Evolutionary conservation across 2,329 filamentous ascomycete species (phyloP).

Genomic region (Parafenestella ontariensis): DNA sequence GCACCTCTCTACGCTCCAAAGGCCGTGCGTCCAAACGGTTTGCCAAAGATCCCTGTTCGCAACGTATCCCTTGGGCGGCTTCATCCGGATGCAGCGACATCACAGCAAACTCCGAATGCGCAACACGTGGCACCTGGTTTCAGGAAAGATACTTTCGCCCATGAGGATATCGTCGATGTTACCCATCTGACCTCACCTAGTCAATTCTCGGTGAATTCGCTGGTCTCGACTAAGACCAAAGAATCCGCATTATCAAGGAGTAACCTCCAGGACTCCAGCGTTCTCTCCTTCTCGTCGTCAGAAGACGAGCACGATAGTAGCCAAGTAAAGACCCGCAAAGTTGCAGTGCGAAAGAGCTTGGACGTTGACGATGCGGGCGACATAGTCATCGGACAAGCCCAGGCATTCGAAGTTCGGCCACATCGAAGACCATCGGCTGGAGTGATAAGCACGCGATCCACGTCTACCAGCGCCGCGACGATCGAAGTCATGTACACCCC

Average conservation of each 20-base stretch:
- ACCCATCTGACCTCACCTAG: constrained; percentile 39
- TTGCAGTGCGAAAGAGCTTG: constrained; percentile 42
- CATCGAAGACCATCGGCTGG: constrained; percentile 36
- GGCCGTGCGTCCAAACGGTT: constrained; percentile 11
- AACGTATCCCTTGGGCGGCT: constrained; percentile 28
- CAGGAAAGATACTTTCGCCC: constrained; percentile 28
- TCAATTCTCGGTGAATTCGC: constrained; percentile 35
- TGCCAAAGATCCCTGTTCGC: constrained; percentile 18
- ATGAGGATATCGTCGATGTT: constrained; percentile 30
- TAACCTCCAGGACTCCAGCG: constrained; percentile 49
- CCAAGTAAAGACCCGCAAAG: constrained; percentile 14
- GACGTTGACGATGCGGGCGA: constrained; percentile 45
- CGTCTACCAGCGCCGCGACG: constrained; percentile 45
- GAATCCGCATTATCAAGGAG: constrained; percentile 39
- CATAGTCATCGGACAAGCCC: constrained; percentile 47
- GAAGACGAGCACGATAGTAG: constrained; percentile 43
- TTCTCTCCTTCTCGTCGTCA: constrained; percentile 51
- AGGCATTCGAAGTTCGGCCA: constrained; percentile 45
- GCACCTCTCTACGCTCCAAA: constrained; percentile 20
- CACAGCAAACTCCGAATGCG: constrained; percentile 16
- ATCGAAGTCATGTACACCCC: constrained; percentile 51
- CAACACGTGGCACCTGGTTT: constrained; percentile 18
- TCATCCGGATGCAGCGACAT: constrained; percentile 9
- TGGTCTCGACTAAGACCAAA: constrained; percentile 41
- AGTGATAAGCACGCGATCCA: constrained; percentile 43